phyloP scores from a whole-genome alignment of 495 filamentous ascomycete species.

The Pseudoneurospora amorphoporcata region DNA sequence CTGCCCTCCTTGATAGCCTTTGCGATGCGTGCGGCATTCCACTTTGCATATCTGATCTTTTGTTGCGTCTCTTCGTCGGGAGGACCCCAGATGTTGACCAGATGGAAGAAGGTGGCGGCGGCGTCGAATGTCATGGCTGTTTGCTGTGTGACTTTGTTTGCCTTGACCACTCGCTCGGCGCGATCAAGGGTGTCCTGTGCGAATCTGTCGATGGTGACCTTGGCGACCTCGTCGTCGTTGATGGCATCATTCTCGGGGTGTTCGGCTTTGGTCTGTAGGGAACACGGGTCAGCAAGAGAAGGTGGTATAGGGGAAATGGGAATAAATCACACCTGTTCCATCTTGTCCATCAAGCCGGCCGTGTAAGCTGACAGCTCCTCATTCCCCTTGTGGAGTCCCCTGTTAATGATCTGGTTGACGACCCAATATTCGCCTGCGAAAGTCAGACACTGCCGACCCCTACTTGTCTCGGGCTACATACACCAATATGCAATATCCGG shows the following conservation, averaged over 20 bases:
- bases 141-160: conserved; percentile 82
- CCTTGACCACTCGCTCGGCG: conserved; percentile 70
- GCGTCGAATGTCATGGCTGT: conserved; percentile 90
- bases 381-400: conserved; percentile 63
- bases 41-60: conserved; percentile 93
- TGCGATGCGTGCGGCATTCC: conserved; percentile 81
- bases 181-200: conserved; percentile 75
- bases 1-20: conserved; percentile 86
- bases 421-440: conserved; percentile 78
- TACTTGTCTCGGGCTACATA: conserved; percentile 31
- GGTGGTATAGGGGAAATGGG: not conserved
- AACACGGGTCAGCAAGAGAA: not conserved
- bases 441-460: conserved; percentile 5
- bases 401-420: conserved; percentile 79
- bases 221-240: conserved; percentile 69
- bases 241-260: conserved; percentile 52
- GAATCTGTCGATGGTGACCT: conserved; percentile 91
- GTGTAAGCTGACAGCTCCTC: conserved; percentile 70
- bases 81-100: conserved; percentile 72
- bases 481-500: conserved; percentile 92
- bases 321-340: conserved; percentile 56
- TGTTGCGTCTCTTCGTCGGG: conserved; percentile 66
- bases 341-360: conserved; percentile 75
- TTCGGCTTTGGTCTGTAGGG: conserved; percentile 50
- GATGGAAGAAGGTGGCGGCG: conserved; percentile 81